Base-by-base conservation (phyloP, 1,284 basidiomycete species). In the Moesziomyces sp. region DNA sequence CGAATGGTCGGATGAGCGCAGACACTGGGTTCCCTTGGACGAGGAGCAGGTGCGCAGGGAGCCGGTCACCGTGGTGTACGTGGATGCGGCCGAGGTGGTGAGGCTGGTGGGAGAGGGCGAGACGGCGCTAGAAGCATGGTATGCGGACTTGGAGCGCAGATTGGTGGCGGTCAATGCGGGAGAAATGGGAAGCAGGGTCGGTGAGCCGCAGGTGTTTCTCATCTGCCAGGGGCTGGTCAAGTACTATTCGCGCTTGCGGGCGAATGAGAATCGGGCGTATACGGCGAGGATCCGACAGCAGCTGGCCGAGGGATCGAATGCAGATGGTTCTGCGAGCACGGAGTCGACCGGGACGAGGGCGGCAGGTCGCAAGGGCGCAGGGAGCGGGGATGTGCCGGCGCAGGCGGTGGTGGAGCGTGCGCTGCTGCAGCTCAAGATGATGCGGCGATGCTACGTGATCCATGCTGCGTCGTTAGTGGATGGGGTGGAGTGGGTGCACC, bases 181-280 rank as follows among this genome's bases (percentile, higher is more conserved):
- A 5, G 23, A 18, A 42, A 23, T 33, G n/a, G 43, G 19, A 5
- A 33, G 19, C 47, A 46, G 19, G 38, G 43, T 23, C 10, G 30
- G 30, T 4, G 30, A 43, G 16, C 38, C 19, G 50, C 70, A 70
- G 35, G 54, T 74, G 47, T 70, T 74, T 55, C 30, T 74, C 26
- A 57, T 74, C 52, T 61, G 68, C 47, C 72, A 74, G 46, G 72
- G 66, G 10, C n/a, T 74, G 40, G 58, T 70, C 48, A 74, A 63
- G 62, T 59, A 51, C 33, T 74, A 66, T 26, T 49, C 18, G 26
- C 38, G 55, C 30, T 21, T 70, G 7, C 50, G 52, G 30, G 53
- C 58, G 9, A 60, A 58, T 38, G 67, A 66, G 57, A 70, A 74
- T 40, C 28, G 72, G 8, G 72, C 72, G 13, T 74, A 66, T 38